Conservation (phyloP, 1,284 basidiomycete species). For the Ustilago shanxiensis region DNA sequence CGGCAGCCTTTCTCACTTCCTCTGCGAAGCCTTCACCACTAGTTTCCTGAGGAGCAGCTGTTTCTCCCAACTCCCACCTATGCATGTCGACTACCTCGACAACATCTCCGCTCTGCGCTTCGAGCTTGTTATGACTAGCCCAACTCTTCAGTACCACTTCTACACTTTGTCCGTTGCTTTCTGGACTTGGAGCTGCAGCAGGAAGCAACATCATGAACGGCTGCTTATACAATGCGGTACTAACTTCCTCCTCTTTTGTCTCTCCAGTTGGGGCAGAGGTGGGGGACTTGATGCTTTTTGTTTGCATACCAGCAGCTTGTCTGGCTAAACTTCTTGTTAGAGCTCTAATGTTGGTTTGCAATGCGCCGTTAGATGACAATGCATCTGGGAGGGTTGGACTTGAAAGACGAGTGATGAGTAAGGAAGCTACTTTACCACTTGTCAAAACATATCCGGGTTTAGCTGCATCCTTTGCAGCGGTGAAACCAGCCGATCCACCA, state of each 20-base stretch:
- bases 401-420: constrained; percentile 47
- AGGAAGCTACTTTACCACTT: constrained; percentile 55
- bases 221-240: constrained; percentile 80
- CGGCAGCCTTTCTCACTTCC: constrained; percentile 65
- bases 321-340: constrained; percentile 83
- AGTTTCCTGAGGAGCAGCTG: constrained; percentile 37
- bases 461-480: constrained; percentile 72
- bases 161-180: constrained; percentile 75
- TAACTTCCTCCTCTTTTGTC: constrained; percentile 74
- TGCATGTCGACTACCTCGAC: constrained; percentile 70
- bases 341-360: constrained; percentile 74
- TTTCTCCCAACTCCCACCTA: constrained; percentile 71
- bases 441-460: constrained; percentile 50
- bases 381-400: constrained; percentile 31
- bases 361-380: not conserved
- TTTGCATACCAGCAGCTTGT: constrained; percentile 88
- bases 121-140: constrained; percentile 75
- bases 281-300: constrained; percentile 74
- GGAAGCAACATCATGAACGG: constrained; percentile 80
- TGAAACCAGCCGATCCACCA: constrained; percentile 72
- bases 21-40: constrained; percentile 52
- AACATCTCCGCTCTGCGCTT: constrained; percentile 12
- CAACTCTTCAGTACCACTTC: constrained; percentile 77
- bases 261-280: not conserved
- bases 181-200: constrained; percentile 56